Evolutionary conservation across 441 rosid species (phyloP).

Genomic region (Croton setiger): DNA sequence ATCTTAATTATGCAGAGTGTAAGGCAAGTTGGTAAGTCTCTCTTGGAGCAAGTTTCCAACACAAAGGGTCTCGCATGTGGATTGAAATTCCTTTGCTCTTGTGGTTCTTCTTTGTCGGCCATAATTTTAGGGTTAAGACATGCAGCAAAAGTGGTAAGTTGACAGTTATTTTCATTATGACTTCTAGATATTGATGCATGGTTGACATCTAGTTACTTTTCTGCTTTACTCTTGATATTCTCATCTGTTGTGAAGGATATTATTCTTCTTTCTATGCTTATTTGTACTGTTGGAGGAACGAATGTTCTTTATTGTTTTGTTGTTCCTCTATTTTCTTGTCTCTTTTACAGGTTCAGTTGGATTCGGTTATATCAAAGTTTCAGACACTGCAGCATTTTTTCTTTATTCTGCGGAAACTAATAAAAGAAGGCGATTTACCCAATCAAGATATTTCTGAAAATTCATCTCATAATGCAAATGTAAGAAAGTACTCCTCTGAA

Average conservation of each 20-base stretch:
- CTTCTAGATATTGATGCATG: background rate
- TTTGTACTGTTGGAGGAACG: background rate
- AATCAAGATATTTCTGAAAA: conserved; percentile 36
- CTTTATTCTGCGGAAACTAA: conserved; percentile 76
- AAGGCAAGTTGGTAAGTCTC: conserved; percentile 85
- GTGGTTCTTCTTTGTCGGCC: conserved; percentile 49
- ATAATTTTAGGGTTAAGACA: conserved; percentile 73
- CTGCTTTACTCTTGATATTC: background rate
- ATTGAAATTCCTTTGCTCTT: conserved; percentile 86
- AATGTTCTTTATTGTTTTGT: conserved; percentile 14
- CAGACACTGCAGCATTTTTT: conserved; percentile 81
- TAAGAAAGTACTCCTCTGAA: conserved; percentile 48
- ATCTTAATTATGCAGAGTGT: conserved; percentile 56
- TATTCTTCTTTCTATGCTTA: background rate
- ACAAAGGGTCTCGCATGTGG: conserved; percentile 81
- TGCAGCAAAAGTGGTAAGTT: conserved; percentile 73
- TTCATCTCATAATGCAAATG: too few relatives aligned
- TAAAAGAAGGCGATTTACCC: conserved; percentile 56
- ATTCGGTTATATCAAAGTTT: conserved; percentile 61
- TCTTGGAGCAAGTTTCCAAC: conserved; percentile 88
- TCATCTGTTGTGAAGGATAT: background rate
- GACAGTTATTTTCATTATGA: conserved; percentile 19
- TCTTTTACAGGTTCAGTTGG: conserved; percentile 62
- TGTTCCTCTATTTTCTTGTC: conserved; percentile 23
- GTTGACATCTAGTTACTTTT: conserved; percentile 6